phyloP scores from a whole-genome alignment of 331 rosid genomes.

The Cydonia oblonga region DNA sequence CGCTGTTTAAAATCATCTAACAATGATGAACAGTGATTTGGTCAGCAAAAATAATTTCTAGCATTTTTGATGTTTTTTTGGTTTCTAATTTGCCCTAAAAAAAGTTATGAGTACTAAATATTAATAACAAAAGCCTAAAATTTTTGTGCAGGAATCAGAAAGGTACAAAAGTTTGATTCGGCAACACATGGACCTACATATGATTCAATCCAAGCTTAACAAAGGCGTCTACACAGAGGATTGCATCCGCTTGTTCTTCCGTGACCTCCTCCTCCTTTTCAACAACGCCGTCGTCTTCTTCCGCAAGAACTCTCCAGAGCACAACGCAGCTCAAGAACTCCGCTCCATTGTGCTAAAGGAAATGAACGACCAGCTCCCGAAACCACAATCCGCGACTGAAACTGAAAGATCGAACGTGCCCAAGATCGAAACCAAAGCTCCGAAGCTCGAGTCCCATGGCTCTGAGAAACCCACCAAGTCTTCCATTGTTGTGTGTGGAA shows the following conservation, averaged over 20 bases:
- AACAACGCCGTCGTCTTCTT: constrained; percentile 36
- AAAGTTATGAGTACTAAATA: neutral
- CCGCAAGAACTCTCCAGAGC: constrained; percentile 21
- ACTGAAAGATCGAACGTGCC: constrained; percentile 5
- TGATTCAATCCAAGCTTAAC: constrained; percentile 24
- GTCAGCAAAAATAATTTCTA: no score
- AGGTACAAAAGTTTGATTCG: constrained; percentile 32
- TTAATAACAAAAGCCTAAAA: neutral
- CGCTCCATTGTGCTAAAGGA: constrained; percentile 27
- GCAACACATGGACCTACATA: constrained; percentile 37
- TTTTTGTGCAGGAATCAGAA: constrained; percentile 33
- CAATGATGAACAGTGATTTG: no score
- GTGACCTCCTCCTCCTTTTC: constrained; percentile 41
- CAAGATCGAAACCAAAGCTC: constrained; percentile 7
- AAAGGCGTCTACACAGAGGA: constrained; percentile 23
- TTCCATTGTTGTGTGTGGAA: constrained; percentile 22
- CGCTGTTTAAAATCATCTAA: no score
- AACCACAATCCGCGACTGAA: neutral
- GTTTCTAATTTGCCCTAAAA: neutral
- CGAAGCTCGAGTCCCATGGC: constrained; percentile 8
- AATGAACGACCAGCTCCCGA: constrained; percentile 14
- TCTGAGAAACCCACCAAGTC: constrained; percentile 18
- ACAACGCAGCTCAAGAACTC: constrained; percentile 28
- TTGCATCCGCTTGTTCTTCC: constrained; percentile 20
- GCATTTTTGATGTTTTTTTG: no score